These are phyloP conservation scores for Epichloe coenophiala DNA, from an alignment of 2,329 filamentous ascomycete genomes.

Conservation along the genomic window DNA sequence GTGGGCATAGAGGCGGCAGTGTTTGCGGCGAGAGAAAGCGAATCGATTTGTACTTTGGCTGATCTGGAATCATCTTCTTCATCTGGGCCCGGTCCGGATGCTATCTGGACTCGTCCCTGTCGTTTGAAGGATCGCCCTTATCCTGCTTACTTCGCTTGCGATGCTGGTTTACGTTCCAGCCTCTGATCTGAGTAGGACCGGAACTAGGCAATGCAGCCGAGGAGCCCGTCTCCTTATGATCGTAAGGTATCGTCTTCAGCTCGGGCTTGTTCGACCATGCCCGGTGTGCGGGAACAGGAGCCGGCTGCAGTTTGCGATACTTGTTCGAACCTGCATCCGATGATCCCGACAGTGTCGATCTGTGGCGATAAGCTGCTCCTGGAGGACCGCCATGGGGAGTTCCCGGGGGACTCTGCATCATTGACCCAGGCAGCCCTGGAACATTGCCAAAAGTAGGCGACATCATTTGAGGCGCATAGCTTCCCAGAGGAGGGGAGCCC, in stretches of 20 bases:
- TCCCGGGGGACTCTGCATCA: conserved; percentile 23
- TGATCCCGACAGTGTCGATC: conserved; percentile 24
- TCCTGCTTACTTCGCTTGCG: conserved; percentile 24
- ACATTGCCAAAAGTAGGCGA: conserved; percentile 24
- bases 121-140: conserved; percentile 17
- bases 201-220: conserved; percentile 41
- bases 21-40: conserved; percentile 1
- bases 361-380: conserved; percentile 20
- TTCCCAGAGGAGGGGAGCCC: conserved; percentile 20
- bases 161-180: conserved; percentile 37
- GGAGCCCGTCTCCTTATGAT: conserved; percentile 44
- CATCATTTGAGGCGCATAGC: conserved; percentile 19
- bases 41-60: neutral
- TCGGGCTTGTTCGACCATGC: conserved; percentile 34
- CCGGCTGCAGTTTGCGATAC: conserved; percentile 46
- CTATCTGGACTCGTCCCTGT: conserved; percentile 27
- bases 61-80: conserved; percentile 7
- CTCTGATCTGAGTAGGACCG: conserved; percentile 42
- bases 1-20: conserved; percentile 5
- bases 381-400: conserved; percentile 17
- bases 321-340: conserved; percentile 27
- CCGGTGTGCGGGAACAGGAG: conserved; percentile 38
- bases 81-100: conserved; percentile 15
- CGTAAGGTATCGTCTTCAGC: conserved; percentile 45
- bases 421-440: conserved; percentile 15